Base-by-base conservation (phyloP, 2,329 filamentous ascomycete genomes). In the Thermothelomyces thermophilus region DNA sequence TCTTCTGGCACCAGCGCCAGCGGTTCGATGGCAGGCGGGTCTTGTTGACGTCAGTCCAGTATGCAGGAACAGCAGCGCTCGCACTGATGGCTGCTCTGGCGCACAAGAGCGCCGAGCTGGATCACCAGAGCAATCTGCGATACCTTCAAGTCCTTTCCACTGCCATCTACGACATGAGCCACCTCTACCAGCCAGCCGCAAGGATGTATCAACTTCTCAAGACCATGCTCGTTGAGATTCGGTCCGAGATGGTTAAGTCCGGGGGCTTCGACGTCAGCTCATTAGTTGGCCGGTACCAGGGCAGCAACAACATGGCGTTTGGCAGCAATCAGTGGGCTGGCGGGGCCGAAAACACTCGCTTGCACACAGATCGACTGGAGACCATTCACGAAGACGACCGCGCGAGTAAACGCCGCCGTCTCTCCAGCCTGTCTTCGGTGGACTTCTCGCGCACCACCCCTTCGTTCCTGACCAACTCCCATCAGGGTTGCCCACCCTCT, bases 1-100 rank as follows among this genome's bases (percentile, higher is more conserved):
- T 79, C 51, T 77, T 77, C 57, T 76, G 73, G 73, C 74, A 76
- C 52, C 74, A 79, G 55, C 68, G 75, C 0, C 73, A 76, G 58
- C 67, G 72, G 3, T 77, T 77, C 46, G 70, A 75, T 46, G 73
- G 72, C 1, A 70, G 68, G 48, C 74, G 73, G 50, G 75, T 77
- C 17, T 73, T 73, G 20, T 65, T 75, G 22, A 72, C 72, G 0
- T 73, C 71, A 2, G 68, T 78, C 41, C 75, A 78, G 55, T 76
- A 80, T 62, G 71, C 73, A 24, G 75, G 75, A 3, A 77, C 75
- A 2, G 74, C 76, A 9, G 74, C 74, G 3, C 74, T 75, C 2
- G 76, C 76, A 0, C 64, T 80, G 34, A 71, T 79, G 33, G 76
- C 75, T 2, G 75, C 74, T 0, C 61, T 73, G 5, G 65, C 69